A percentile compares a stretch with the other conserved stretches of the same genome.
Evolutionary conservation across 148 eudicot genomes (phyloP).

Genomic region (Polygonum aviculare): DNA sequence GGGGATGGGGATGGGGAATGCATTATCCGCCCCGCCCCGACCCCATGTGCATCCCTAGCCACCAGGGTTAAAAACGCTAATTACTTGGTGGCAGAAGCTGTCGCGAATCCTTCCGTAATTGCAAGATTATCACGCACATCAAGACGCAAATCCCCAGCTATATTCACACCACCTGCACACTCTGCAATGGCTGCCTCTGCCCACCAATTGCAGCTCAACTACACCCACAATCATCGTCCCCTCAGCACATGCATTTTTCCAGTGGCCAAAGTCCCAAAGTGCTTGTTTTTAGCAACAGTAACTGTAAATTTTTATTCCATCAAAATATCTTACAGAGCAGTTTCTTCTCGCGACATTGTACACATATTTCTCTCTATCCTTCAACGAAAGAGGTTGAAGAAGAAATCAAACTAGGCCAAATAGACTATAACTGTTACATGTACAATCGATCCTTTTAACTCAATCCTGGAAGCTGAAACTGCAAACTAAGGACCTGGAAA

Average conservation of each 20-base stretch:
- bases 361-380: not conserved
- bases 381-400: slow-evolving; percentile 10
- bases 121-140: slow-evolving; percentile 1
- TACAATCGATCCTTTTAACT: not conserved
- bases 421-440: not conserved
- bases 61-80: not conserved
- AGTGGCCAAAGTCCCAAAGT: not conserved
- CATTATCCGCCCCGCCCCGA: no score
- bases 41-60: no score
- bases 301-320: not conserved
- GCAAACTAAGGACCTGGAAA: no score
- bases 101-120: not conserved
- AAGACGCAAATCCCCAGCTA: slow-evolving; percentile 4
- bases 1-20: no score
- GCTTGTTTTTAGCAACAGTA: no score
- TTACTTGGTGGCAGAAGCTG: slow-evolving; percentile 5
- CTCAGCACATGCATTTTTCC: not conserved
- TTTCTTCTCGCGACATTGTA: not conserved
- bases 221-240: not conserved
- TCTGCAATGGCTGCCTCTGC: not conserved
- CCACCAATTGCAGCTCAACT: not conserved
- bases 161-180: slow-evolving; percentile 6
- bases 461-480: not conserved
- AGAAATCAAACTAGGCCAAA: not conserved
- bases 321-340: not conserved